A percentile compares a stretch with the other conserved stretches of the same genome.
Evolutionary conservation across 1,139 yeast genomes (phyloP).

Genomic region (Yamadazyma triangularis): DNA sequence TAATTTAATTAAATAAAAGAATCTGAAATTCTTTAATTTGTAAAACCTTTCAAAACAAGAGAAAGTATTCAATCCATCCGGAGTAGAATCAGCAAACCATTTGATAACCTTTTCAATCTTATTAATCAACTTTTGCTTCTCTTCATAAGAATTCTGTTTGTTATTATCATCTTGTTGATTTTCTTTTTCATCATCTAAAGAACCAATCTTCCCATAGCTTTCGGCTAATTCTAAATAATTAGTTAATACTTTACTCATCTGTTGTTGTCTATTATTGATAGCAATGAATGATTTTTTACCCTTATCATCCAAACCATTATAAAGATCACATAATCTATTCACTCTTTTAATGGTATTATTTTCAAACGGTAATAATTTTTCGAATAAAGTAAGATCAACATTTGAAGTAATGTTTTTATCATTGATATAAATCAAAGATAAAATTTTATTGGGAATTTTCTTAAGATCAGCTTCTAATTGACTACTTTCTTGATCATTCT

Average conservation of each 20-base stretch:
- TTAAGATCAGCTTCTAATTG: slow-evolving; percentile 32
- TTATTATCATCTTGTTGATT: slow-evolving; percentile 23
- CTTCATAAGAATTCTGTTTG: slow-evolving; percentile 13
- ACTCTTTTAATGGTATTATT: slow-evolving; percentile 46
- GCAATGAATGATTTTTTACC: slow-evolving; percentile 66
- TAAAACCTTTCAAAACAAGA: slow-evolving; percentile 49
- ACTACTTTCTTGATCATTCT: slow-evolving; percentile 24
- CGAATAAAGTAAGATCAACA: slow-evolving; percentile 61
- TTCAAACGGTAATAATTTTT: slow-evolving; percentile 54
- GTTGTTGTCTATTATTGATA: slow-evolving; percentile 63
- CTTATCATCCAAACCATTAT: slow-evolving; percentile 48
- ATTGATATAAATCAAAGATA: slow-evolving; percentile 72
- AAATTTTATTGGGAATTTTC: slow-evolving; percentile 62
- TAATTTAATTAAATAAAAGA: slow-evolving; percentile 49
- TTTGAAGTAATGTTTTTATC: slow-evolving; percentile 63
- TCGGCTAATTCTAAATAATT: slow-evolving; percentile 33
- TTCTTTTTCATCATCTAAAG: slow-evolving; percentile 33
- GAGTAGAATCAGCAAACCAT: slow-evolving; percentile 61
- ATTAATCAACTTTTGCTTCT: slow-evolving; percentile 4
- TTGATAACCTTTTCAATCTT: slow-evolving; percentile 55
- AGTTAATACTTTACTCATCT: slow-evolving; percentile 40
- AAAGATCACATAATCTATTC: slow-evolving; percentile 46
- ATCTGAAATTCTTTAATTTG: slow-evolving; percentile 52
- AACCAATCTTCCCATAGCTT: slow-evolving; percentile 23
- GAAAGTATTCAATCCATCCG: slow-evolving; percentile 46